Evolutionary conservation across 2,329 filamentous ascomycete genomes (phyloP).

Genomic region (Tricladium varicosporioides): DNA sequence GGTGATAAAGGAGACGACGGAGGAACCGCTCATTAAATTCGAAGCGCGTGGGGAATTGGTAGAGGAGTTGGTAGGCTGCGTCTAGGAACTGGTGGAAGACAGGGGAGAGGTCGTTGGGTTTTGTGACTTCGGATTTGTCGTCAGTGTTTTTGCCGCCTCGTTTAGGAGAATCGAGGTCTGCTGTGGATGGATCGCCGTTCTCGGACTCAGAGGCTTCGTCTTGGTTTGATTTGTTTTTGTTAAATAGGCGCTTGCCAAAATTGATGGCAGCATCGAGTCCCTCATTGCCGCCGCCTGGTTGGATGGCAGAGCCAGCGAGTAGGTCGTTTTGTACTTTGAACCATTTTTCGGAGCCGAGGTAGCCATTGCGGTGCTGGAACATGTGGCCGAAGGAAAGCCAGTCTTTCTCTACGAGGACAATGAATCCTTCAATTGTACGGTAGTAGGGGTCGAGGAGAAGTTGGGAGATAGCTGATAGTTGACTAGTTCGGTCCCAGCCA

Average conservation of each 20-base stretch:
- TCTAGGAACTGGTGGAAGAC: slow-evolving; percentile 98
- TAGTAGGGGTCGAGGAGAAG: slow-evolving; percentile 95
- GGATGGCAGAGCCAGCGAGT: slow-evolving; percentile 62
- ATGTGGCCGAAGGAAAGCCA: slow-evolving; percentile 98
- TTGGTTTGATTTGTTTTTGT: slow-evolving; percentile 68
- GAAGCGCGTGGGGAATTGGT: slow-evolving; percentile 84
- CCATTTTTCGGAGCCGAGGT: slow-evolving; percentile 89
- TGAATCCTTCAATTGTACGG: slow-evolving; percentile 90
- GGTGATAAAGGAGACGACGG: slow-evolving; percentile 83
- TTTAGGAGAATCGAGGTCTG: slow-evolving; percentile 31
- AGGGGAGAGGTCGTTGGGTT: slow-evolving; percentile 87
- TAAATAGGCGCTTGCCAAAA: slow-evolving; percentile 81
- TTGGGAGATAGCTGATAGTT: slow-evolving; percentile 87
- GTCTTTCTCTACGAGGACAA: slow-evolving; percentile 92
- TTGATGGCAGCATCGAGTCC: slow-evolving; percentile 71
- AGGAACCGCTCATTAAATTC: slow-evolving; percentile 97
- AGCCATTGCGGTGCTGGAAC: slow-evolving; percentile 90
- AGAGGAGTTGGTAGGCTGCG: slow-evolving; percentile 83
- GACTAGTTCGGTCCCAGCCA: slow-evolving; percentile 96
- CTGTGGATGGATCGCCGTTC: slow-evolving; percentile 23
- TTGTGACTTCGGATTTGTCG: slow-evolving; percentile 65
- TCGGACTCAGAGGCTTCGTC: slow-evolving; percentile 61
- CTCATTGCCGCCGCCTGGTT: slow-evolving; percentile 53
- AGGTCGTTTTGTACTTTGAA: slow-evolving; percentile 83
- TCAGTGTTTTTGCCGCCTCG: slow-evolving; percentile 38